phyloP scores from a whole-genome alignment of 495 filamentous ascomycete genomes.

The Hypoxylon subgilvum region DNA sequence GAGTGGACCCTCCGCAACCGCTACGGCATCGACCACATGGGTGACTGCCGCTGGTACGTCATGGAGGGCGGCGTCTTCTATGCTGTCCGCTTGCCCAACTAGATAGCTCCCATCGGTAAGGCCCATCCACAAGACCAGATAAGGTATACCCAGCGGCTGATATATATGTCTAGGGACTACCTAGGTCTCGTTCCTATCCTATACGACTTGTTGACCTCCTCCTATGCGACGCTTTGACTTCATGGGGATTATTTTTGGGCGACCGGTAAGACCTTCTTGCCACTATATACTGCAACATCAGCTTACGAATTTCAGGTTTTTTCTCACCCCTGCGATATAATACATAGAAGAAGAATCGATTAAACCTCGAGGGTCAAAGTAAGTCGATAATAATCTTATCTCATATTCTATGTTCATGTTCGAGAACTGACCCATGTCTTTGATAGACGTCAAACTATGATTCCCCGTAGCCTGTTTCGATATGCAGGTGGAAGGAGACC shows the following conservation, averaged over 20 bases:
- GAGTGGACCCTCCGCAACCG: constrained; percentile 54
- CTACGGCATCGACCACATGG: constrained; percentile 57
- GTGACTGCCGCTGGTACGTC: constrained; percentile 56
- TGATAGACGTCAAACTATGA: no score
- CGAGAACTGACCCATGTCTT: no score
- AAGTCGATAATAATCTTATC: constrained; percentile 1
- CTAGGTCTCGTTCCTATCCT: not conserved
- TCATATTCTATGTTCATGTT: no score
- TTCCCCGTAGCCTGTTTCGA: no score
- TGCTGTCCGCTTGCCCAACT: constrained; percentile 50
- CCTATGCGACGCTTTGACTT: constrained; percentile 1
- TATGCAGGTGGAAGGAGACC: no score
- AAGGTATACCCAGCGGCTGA: not conserved
- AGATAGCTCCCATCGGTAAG: constrained; percentile 11
- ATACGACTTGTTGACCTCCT: not conserved
- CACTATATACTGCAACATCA: not conserved
- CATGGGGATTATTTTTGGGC: constrained; percentile 2
- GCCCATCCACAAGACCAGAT: not conserved
- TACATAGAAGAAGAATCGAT: not conserved
- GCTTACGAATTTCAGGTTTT: not conserved
- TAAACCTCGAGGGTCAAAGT: constrained; percentile 11
- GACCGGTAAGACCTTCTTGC: not conserved
- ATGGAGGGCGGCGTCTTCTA: constrained; percentile 56
- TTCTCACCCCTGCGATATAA: not conserved
- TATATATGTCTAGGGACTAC: no score